These are phyloP conservation scores for Hypomontagnella submonticulosa DNA, from an alignment of 495 filamentous ascomycete genomes.

Conservation along the genomic window DNA sequence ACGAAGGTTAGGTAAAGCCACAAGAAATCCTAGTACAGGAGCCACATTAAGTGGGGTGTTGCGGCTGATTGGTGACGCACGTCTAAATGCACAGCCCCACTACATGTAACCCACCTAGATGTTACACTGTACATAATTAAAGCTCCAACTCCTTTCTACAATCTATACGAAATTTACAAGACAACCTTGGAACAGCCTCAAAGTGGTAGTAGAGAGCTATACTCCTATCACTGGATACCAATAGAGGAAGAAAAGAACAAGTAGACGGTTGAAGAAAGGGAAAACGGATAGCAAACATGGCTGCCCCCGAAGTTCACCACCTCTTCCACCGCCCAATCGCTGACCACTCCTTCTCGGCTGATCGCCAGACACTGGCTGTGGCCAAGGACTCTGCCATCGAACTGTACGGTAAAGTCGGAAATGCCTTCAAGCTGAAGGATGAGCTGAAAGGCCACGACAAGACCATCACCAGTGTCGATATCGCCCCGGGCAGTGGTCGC, in stretches of 20 bases:
- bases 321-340: conserved; percentile 96
- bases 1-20: too few relatives aligned
- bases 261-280: conserved; percentile 4
- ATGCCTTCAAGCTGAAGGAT: conserved; percentile 83
- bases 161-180: conserved; percentile 4
- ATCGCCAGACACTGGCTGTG: conserved; percentile 88
- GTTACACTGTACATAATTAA: too few relatives aligned
- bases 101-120: too few relatives aligned
- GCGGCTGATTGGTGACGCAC: too few relatives aligned
- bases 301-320: conserved; percentile 89
- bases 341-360: conserved; percentile 96
- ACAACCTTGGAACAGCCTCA: background rate
- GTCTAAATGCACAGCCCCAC: too few relatives aligned
- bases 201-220: conserved; percentile 95
- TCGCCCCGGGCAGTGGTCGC: conserved; percentile 86
- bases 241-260: background rate
- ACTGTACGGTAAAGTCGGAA: conserved; percentile 80
- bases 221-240: conserved; percentile 79
- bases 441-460: conserved; percentile 97
- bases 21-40: too few relatives aligned
- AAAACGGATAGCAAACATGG: conserved; percentile 64
- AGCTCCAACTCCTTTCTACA: background rate
- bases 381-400: conserved; percentile 91
- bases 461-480: conserved; percentile 94
- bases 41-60: too few relatives aligned